Evolutionary conservation across 1,284 basidiomycete species (phyloP).

Genomic region (Malassezia restricta): DNA sequence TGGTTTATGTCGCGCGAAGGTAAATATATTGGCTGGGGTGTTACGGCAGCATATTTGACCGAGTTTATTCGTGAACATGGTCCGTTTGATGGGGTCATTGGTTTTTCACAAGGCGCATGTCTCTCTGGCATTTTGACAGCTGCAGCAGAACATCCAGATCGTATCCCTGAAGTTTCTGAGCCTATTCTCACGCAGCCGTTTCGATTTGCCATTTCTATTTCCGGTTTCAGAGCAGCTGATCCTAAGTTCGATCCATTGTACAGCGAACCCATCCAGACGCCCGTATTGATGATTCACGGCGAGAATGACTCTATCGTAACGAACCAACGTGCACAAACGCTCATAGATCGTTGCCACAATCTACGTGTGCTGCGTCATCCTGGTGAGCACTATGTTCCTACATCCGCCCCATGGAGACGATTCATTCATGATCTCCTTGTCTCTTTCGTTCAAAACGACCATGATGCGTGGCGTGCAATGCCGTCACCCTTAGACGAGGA

Average conservation of each 20-base stretch:
- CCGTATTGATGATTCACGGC: constrained; percentile 33
- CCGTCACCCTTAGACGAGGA: neutral
- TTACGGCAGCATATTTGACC: constrained; percentile 30
- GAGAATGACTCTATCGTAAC: constrained; percentile 8
- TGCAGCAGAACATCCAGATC: constrained; percentile 32
- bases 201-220: constrained; percentile 36
- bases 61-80: constrained; percentile 25
- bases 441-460: constrained; percentile 15
- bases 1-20: constrained; percentile 37
- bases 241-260: constrained; percentile 25
- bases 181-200: constrained; percentile 23
- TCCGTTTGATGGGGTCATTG: constrained; percentile 41
- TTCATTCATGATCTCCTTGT: constrained; percentile 36
- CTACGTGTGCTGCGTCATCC: constrained; percentile 38
- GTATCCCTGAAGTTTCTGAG: constrained; percentile 22
- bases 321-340: constrained; percentile 25
- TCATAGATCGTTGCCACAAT: constrained; percentile 26
- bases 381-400: constrained; percentile 41
- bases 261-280: constrained; percentile 28
- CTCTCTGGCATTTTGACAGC: constrained; percentile 32
- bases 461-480: constrained; percentile 3
- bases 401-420: constrained; percentile 41
- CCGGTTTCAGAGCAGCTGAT: constrained; percentile 36
- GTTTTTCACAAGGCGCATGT: constrained; percentile 39
- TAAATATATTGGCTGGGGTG: constrained; percentile 31